These are phyloP conservation scores for Brasilioporus rufonigricans DNA, from an alignment of 768 basidiomycete species.

Conservation along the genomic window DNA sequence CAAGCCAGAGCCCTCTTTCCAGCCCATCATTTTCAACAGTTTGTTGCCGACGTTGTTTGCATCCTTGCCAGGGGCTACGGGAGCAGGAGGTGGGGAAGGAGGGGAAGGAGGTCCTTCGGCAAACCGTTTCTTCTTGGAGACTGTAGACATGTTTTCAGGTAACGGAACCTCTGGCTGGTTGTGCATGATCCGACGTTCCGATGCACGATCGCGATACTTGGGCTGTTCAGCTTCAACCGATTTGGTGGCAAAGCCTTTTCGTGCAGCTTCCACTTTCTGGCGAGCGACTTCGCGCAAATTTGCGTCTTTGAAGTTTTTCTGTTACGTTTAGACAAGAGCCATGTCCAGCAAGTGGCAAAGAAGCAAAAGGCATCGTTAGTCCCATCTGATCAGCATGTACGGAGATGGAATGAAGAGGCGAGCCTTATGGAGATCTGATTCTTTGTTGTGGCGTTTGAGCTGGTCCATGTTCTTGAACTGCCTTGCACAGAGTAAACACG, in stretches of 20 bases:
- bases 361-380: slow-evolving; percentile 28
- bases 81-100: slow-evolving; percentile 58
- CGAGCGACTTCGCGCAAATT: slow-evolving; percentile 71
- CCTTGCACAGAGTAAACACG: slow-evolving; percentile 88
- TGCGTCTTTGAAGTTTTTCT: slow-evolving; percentile 86
- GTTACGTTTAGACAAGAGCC: slow-evolving; percentile 17
- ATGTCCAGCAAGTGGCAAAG: not conserved
- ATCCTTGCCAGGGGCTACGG: slow-evolving; percentile 73
- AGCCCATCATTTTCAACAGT: slow-evolving; percentile 96
- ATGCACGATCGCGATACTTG: slow-evolving; percentile 94
- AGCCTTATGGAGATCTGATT: slow-evolving; percentile 96
- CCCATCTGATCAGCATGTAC: slow-evolving; percentile 19
- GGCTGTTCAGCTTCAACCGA: slow-evolving; percentile 48
- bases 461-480: slow-evolving; percentile 90
- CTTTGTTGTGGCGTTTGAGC: slow-evolving; percentile 85
- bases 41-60: slow-evolving; percentile 89
- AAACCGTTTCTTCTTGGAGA: slow-evolving; percentile 40
- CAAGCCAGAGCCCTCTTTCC: slow-evolving; percentile 87
- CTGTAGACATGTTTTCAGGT: slow-evolving; percentile 43
- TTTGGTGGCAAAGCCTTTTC: slow-evolving; percentile 33
- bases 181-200: slow-evolving; percentile 85
- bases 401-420: slow-evolving; percentile 40
- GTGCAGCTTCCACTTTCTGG: slow-evolving; percentile 54
- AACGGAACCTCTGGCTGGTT: slow-evolving; percentile 88
- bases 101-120: slow-evolving; percentile 60